These are phyloP conservation scores for Suhomyces pyralidae DNA, from an alignment of 805 yeast species.

Conservation along the genomic window DNA sequence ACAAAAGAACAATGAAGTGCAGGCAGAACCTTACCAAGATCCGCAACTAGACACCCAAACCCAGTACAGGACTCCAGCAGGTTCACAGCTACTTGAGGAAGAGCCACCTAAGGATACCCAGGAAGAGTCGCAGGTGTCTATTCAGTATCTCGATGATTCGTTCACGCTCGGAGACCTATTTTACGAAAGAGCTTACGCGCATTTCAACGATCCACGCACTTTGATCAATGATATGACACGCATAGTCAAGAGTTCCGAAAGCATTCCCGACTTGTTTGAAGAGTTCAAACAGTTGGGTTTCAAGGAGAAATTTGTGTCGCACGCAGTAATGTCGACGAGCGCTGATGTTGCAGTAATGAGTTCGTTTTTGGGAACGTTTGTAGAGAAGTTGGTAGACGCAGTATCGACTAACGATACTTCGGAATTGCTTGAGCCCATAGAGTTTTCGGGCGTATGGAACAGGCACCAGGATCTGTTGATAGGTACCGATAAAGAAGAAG, in stretches of 20 bases:
- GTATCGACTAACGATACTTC: not conserved
- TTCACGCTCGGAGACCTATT: conserved; percentile 3
- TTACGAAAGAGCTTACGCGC: not conserved
- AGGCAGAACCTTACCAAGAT: not conserved
- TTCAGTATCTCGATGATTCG: conserved; percentile 6
- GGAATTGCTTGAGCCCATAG: not conserved
- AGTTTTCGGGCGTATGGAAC: conserved; percentile 3
- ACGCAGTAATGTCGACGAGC: conserved; percentile 7
- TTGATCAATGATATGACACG: not conserved
- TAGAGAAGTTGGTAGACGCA: not conserved
- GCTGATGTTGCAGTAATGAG: conserved; percentile 4
- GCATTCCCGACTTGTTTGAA: conserved; percentile 2
- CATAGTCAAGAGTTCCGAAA: not conserved
- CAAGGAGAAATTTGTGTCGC: conserved; percentile 8
- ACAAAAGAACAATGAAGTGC: not conserved
- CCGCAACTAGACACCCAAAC: not conserved
- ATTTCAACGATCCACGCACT: conserved; percentile 4
- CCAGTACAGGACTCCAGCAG: not conserved
- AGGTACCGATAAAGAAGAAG: conserved; percentile 4
- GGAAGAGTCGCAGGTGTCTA: not conserved
- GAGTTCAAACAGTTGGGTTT: conserved; percentile 9
- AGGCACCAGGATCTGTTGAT: conserved; percentile 2
- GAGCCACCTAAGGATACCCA: not conserved
- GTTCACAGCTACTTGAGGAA: not conserved
- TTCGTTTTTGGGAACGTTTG: not conserved